Conservation (phyloP, 2,329 filamentous ascomycete species). For the Amylocarpus encephaloides region DNA sequence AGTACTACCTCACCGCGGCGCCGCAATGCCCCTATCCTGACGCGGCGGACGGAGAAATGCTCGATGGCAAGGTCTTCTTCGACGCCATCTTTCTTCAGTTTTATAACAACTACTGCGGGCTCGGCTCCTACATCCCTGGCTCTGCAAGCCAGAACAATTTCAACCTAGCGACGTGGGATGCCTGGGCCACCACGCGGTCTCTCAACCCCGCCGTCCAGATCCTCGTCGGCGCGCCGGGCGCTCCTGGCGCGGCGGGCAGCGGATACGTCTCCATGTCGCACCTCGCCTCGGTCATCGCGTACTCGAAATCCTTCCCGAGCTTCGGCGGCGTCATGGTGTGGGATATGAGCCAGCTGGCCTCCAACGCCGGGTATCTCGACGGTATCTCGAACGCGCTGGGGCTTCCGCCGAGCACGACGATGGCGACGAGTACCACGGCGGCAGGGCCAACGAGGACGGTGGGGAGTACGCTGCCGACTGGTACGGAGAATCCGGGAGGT, state of each 20-base stretch:
- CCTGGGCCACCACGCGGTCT: slow-evolving; percentile 53
- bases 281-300: slow-evolving; percentile 36
- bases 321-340: slow-evolving; percentile 66
- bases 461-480: neutral
- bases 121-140: slow-evolving; percentile 43
- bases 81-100: slow-evolving; percentile 39
- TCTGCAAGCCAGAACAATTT: slow-evolving; percentile 44
- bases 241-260: slow-evolving; percentile 39
- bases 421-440: neutral
- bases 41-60: slow-evolving; percentile 48
- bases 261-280: slow-evolving; percentile 46
- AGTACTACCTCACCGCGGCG: slow-evolving; percentile 56
- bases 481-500: neutral
- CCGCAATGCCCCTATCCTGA: slow-evolving; percentile 66
- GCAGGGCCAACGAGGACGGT: neutral
- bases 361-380: slow-evolving; percentile 50
- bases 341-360: slow-evolving; percentile 57
- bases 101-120: slow-evolving; percentile 51
- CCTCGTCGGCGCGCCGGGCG: slow-evolving; percentile 53
- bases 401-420: neutral
- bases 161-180: slow-evolving; percentile 59
- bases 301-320: slow-evolving; percentile 47
- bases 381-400: slow-evolving; percentile 10
- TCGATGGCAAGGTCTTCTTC: slow-evolving; percentile 44
- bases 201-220: slow-evolving; percentile 56